A percentile compares a stretch with the other conserved stretches of the same genome.
These are phyloP conservation scores for Westerdykella aurantiaca DNA, from an alignment of 2,329 filamentous ascomycete genomes.

Conservation along the genomic window DNA sequence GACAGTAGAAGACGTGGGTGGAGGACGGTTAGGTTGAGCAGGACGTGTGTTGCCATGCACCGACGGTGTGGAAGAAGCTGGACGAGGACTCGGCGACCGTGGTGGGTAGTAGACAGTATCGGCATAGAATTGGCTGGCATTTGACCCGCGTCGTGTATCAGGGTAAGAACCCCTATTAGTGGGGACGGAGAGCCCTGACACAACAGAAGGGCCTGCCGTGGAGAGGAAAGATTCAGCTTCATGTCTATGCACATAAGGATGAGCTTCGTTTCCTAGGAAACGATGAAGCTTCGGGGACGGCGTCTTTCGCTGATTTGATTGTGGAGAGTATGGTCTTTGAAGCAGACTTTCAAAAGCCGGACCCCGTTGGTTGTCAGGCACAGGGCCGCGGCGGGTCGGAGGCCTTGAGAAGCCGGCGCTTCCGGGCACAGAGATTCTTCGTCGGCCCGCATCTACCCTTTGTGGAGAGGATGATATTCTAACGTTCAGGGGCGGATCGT, in stretches of 20 bases:
- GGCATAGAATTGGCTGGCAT: not conserved
- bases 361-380: too few relatives aligned
- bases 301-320: not conserved
- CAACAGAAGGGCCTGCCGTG: constrained; percentile 1
- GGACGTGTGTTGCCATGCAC: not conserved
- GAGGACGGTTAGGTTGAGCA: too few relatives aligned
- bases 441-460: too few relatives aligned
- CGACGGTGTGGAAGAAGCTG: not conserved
- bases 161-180: too few relatives aligned
- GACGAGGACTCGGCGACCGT: not conserved
- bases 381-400: too few relatives aligned
- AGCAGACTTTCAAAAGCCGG: too few relatives aligned
- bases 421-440: too few relatives aligned
- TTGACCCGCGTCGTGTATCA: not conserved
- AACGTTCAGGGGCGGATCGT: not conserved
- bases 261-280: constrained; percentile 1
- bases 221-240: constrained; percentile 16
- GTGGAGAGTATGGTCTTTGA: too few relatives aligned
- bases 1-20: not conserved
- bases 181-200: not conserved
- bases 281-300: constrained; percentile 15
- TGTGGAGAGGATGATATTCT: not conserved
- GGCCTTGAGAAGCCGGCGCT: too few relatives aligned
- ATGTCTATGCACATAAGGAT: constrained; percentile 18
- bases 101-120: constrained; percentile 8